Evolutionary conservation across 2,329 filamentous ascomycete species (phyloP).

Genomic region (Aspergillus sp.): DNA sequence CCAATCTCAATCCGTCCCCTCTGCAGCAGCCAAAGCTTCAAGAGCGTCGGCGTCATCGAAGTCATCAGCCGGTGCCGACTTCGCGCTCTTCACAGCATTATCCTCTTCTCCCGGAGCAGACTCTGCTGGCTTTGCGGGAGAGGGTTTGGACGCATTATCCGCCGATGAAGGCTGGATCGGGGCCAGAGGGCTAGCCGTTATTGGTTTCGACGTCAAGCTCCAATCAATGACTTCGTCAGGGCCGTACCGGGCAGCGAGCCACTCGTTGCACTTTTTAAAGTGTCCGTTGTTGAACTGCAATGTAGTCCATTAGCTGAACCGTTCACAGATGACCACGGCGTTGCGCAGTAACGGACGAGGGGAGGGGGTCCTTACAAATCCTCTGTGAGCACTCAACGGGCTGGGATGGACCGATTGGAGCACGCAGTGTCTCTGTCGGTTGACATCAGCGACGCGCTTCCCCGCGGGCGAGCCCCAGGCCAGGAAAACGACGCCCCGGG

Average conservation of each 20-base stretch:
- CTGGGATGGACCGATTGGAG: conserved; percentile 87
- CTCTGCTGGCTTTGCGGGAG: conserved; percentile 7
- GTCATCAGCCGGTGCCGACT: conserved; percentile 26
- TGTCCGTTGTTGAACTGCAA: conserved; percentile 42
- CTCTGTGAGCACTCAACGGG: conserved; percentile 78
- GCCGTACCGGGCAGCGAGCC: conserved; percentile 77
- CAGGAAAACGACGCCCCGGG: conserved; percentile 84
- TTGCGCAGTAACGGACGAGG: not conserved
- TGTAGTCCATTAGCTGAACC: not conserved
- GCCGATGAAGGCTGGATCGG: conserved; percentile 14
- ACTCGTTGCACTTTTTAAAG: conserved; percentile 54
- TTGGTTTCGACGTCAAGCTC: conserved; percentile 54
- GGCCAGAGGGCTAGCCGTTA: conserved; percentile 13
- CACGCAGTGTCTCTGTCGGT: conserved; percentile 72
- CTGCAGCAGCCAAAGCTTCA: conserved; percentile 37
- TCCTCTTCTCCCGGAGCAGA: conserved; percentile 8
- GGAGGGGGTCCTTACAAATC: conserved; percentile 59
- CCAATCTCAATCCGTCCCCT: conserved; percentile 7
- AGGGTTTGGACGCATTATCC: conserved; percentile 22
- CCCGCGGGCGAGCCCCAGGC: conserved; percentile 89
- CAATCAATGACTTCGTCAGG: conserved; percentile 80
- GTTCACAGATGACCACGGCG: not conserved
- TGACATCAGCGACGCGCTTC: conserved; percentile 72
- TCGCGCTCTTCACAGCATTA: not conserved
- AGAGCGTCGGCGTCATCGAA: conserved; percentile 45